phyloP scores from a whole-genome alignment of 2,329 filamentous ascomycete species.

The Pseudocercospora eumusae region DNA sequence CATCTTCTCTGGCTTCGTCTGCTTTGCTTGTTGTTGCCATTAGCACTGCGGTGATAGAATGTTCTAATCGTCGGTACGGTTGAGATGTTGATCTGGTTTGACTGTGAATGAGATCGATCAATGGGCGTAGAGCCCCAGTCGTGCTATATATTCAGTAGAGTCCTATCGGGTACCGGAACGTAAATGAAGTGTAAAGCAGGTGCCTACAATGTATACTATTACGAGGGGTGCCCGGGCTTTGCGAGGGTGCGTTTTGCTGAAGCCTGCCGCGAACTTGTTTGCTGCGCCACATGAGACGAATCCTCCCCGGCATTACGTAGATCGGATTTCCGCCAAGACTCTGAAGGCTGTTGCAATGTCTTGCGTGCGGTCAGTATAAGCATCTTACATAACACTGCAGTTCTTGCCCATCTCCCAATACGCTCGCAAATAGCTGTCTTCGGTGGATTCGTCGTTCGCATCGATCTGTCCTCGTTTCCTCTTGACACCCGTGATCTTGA shows the following conservation, averaged over 20 bases:
- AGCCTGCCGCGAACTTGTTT: conserved; percentile 1
- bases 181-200: not conserved
- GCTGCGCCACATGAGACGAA: conserved; percentile 2
- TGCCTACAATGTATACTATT: conserved; percentile 3
- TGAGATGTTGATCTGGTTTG: not conserved
- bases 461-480: conserved; percentile 53
- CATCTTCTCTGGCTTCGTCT: conserved; percentile 19
- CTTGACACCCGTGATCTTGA: conserved; percentile 74
- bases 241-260: not conserved
- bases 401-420: conserved; percentile 47
- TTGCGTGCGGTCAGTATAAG: not conserved
- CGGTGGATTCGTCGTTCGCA: conserved; percentile 52
- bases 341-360: not conserved
- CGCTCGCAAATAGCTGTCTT: conserved; percentile 77
- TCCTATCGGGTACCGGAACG: not conserved
- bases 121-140: too few species aligned
- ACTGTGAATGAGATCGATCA: not conserved
- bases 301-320: conserved; percentile 3
- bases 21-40: conserved; percentile 10
- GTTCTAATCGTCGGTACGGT: not conserved
- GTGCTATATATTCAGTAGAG: not conserved
- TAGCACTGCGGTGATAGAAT: not conserved
- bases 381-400: conserved; percentile 48
- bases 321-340: not conserved
- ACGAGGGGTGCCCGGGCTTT: not conserved